A percentile compares a stretch with the other conserved stretches of the same genome.
These are phyloP conservation scores for Penicillium paxilli DNA, from an alignment of 495 filamentous ascomycete species.

Conservation along the genomic window DNA sequence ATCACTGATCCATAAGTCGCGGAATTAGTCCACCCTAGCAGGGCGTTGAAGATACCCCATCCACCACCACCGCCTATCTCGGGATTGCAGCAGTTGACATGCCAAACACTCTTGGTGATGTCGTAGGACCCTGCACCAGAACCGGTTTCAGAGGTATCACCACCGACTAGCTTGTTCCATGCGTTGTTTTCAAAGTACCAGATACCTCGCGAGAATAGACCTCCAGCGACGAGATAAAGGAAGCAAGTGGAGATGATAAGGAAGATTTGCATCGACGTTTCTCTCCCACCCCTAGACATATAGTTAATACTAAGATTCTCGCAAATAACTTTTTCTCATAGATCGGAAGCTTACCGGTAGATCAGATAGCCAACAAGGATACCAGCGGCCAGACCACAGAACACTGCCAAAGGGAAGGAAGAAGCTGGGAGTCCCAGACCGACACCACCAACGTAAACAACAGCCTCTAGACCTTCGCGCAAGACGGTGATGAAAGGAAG, in stretches of 20 bases:
- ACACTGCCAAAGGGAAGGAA: constrained; percentile 71
- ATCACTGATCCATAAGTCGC: constrained; percentile 80
- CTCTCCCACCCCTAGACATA: constrained; percentile 54
- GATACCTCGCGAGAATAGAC: constrained; percentile 74
- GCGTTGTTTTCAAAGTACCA: constrained; percentile 67
- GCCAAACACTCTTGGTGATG: constrained; percentile 83
- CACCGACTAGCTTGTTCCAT: constrained; percentile 68
- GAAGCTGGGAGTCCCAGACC: constrained; percentile 70
- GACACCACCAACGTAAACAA: constrained; percentile 81
- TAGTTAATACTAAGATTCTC: neutral
- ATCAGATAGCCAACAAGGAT: constrained; percentile 64
- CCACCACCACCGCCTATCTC: constrained; percentile 69
- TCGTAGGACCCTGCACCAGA: constrained; percentile 85
- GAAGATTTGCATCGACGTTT: constrained; percentile 73
- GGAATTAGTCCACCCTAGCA: constrained; percentile 82
- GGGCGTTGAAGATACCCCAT: constrained; percentile 89
- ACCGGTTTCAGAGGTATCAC: constrained; percentile 73
- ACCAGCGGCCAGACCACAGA: constrained; percentile 67
- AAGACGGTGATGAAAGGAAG: constrained; percentile 84
- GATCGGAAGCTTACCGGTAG: constrained; percentile 76
- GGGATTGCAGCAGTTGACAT: constrained; percentile 87
- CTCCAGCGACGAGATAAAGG: constrained; percentile 83
- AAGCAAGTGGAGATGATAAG: constrained; percentile 79
- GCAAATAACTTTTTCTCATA: neutral
- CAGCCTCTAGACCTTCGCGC: constrained; percentile 77